Evolutionary conservation across 2,329 filamentous ascomycete species (phyloP).

Genomic region (Paramyrothecium sp.): DNA sequence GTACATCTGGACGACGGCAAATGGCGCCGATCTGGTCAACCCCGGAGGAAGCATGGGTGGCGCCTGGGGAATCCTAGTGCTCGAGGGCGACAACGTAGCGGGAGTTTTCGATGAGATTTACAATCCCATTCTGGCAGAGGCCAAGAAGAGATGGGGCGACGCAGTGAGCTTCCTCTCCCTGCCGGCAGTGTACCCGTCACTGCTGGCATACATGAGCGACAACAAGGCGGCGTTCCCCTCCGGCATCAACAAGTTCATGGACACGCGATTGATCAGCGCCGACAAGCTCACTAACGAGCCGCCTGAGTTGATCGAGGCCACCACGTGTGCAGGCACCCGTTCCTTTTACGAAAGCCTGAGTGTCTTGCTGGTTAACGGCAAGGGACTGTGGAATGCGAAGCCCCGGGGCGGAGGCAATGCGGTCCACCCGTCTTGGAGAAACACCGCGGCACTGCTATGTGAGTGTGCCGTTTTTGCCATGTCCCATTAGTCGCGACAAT

Average conservation of each 20-base stretch:
- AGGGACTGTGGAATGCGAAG: constrained; percentile 40
- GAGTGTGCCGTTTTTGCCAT: constrained; percentile 25
- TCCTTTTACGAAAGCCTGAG: constrained; percentile 22
- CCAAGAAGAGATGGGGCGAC: neutral
- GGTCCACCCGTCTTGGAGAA: constrained; percentile 51
- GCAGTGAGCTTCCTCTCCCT: neutral
- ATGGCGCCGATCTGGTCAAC: neutral
- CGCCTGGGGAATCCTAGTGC: neutral
- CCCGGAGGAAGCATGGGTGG: neutral
- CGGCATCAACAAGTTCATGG: neutral
- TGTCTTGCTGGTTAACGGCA: constrained; percentile 40
- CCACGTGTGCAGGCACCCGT: constrained; percentile 28
- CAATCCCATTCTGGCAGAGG: neutral
- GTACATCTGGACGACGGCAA: neutral
- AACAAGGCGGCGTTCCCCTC: neutral
- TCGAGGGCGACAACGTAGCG: neutral
- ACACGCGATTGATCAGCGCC: neutral
- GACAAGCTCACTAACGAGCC: constrained; percentile 7
- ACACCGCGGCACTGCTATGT: constrained; percentile 39
- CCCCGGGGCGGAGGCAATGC: constrained; percentile 44
- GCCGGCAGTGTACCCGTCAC: neutral
- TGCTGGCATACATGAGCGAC: neutral
- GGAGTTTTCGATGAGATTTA: neutral
- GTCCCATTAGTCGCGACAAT: neutral
- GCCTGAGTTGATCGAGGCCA: constrained; percentile 29